Base-by-base conservation (phyloP, 2,329 filamentous ascomycete species). In the Chrysosporium queenslandicum region DNA sequence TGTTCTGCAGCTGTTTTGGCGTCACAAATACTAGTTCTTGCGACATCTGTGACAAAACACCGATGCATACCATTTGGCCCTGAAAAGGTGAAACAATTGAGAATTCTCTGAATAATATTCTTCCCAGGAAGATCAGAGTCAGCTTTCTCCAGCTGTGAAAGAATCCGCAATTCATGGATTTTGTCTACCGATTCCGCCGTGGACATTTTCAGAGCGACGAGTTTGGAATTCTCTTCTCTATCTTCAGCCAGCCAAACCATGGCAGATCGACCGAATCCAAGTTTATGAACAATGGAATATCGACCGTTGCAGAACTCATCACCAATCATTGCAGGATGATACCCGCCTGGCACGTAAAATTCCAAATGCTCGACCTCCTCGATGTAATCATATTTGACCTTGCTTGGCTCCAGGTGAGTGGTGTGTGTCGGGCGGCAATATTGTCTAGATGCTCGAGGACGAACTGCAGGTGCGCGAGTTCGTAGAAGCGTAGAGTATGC, bases 41-140 rank as follows among this genome's bases (percentile, higher is more conserved):
- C 59, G 41, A 50, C 42, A 37, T 57, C 56, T 3, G 43, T 58
- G 16, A 62, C 55, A 2, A 58, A 53, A 55, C 60, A 62, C 18
- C 29, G 53, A 54, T 63, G 58, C 25, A 18, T 58, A 1, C 59
- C 60, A 57, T 64, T 62, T 25, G 58, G 58, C 7, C 61, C 58
- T 3, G 27, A 12, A 40, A 58, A 36, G 23, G 46, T 53, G 49
- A 64, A 62, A 29, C 53, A 55, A 69, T 73, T 49, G 5, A 61
- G 11, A 9, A 63, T 27, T 7, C 39, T 37, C 21, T 53, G 58
- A 25, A 63, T 51, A 27, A 54, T 49, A 27, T 52, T 55, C 23
- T 32, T 50, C 34, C 59, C 57, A 29, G 52, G 52, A 21, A 36
- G 55, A 8, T 16, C 9, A 39, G 25, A 16, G 7, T 47, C 20